Conservation (phyloP, 352 stramenopile genomes). For the Phytophthora pluvialis region DNA sequence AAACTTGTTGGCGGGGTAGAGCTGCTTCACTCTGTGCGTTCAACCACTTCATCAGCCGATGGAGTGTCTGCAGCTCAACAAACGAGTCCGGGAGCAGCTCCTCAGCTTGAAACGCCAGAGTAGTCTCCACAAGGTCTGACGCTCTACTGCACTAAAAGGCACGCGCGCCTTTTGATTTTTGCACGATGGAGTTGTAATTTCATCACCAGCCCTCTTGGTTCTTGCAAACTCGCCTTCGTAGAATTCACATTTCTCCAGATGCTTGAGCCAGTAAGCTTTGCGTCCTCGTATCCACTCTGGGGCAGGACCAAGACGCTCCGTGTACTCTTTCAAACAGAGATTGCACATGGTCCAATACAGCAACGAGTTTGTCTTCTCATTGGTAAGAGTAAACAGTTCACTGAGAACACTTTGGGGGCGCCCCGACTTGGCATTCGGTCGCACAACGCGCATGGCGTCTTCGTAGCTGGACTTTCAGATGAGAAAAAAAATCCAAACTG, state of each 20-base stretch:
- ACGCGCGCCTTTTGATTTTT: not conserved
- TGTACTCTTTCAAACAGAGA: not conserved
- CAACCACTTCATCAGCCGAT: not conserved
- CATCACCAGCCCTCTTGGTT: not conserved
- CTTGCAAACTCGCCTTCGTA: not conserved
- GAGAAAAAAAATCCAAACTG: not conserved
- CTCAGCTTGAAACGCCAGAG: not conserved
- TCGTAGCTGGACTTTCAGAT: not conserved
- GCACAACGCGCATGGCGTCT: not conserved
- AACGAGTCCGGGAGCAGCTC: constrained; percentile 6
- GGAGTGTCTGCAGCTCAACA: not conserved
- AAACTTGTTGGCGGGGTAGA: constrained; percentile 1
- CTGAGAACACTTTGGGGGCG: not conserved
- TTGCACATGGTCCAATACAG: constrained; percentile 1
- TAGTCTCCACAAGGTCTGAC: not conserved
- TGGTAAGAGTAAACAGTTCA: not conserved
- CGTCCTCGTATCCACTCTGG: not conserved
- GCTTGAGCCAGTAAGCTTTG: constrained; percentile 2
- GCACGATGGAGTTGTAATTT: not conserved
- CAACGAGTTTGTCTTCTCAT: not conserved
- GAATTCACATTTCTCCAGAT: not conserved
- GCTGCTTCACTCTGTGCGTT: constrained; percentile 4
- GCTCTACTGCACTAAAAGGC: not conserved
- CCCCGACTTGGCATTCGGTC: not conserved
- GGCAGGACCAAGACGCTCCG: not conserved